These are phyloP conservation scores for Diaporthe sp. DNA, from an alignment of 2,329 filamentous ascomycete genomes.

Conservation along the genomic window DNA sequence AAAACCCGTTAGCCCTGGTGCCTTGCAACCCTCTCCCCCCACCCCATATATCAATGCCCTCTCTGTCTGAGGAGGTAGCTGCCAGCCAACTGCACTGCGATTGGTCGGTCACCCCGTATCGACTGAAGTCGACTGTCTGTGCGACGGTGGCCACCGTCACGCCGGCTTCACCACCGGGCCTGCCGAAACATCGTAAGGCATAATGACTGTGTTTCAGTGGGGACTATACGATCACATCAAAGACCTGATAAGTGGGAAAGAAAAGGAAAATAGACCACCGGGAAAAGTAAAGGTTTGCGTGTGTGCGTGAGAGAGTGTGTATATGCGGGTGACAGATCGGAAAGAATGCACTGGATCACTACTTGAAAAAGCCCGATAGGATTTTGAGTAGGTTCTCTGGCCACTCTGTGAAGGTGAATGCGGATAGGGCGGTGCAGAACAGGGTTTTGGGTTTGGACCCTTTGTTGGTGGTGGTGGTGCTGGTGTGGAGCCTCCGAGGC, in stretches of 20 bases:
- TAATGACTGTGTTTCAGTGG: constrained; percentile 13
- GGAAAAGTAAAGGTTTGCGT: constrained; percentile 7
- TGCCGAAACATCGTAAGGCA: constrained; percentile 21
- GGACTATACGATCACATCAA: not conserved
- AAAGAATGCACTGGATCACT: not conserved
- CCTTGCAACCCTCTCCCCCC: not conserved
- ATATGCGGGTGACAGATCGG: constrained; percentile 13
- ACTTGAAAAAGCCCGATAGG: not conserved
- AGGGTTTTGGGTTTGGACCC: constrained; percentile 18
- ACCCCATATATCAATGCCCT: constrained; percentile 4
- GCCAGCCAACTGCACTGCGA: constrained; percentile 7
- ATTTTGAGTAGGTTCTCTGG: constrained; percentile 2
- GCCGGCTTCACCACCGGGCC: constrained; percentile 13
- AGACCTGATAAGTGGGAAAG: not conserved
- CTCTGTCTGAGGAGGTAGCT: constrained; percentile 4
- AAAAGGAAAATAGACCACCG: constrained; percentile 6
- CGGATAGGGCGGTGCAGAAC: not conserved
- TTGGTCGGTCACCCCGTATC: constrained; percentile 14
- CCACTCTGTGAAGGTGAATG: not conserved
- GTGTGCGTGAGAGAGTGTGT: not conserved
- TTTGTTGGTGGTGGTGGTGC: not conserved
- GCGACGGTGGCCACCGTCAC: constrained; percentile 12
- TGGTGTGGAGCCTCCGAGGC: constrained; percentile 14
- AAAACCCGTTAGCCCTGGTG: constrained; percentile 4
- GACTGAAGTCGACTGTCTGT: constrained; percentile 19